These are phyloP conservation scores for Sporothrix pseudoabietina DNA, from an alignment of 2,329 filamentous ascomycete species.

Conservation along the genomic window DNA sequence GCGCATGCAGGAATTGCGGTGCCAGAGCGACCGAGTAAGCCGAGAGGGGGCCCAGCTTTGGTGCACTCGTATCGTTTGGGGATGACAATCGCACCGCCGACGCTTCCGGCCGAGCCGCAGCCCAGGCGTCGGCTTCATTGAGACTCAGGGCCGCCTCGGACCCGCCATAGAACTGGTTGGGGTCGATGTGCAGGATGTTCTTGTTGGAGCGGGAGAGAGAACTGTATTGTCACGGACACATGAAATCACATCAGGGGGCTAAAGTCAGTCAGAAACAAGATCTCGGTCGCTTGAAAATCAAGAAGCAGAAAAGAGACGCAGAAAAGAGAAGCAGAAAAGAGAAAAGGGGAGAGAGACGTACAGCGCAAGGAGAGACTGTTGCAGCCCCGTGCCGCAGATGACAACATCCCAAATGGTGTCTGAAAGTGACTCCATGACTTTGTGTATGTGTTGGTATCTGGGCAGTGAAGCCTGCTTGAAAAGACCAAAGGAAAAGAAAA, in stretches of 20 bases:
- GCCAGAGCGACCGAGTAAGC: constrained; percentile 82
- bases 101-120: constrained; percentile 44
- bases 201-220: constrained; percentile 89
- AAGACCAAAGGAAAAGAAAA: constrained; percentile 13
- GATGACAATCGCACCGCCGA: constrained; percentile 33
- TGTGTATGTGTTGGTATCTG: constrained; percentile 24
- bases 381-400: constrained; percentile 75
- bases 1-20: constrained; percentile 83
- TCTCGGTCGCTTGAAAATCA: constrained; percentile 19
- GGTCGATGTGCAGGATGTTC: constrained; percentile 86
- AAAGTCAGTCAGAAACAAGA: constrained; percentile 69
- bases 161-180: constrained; percentile 85
- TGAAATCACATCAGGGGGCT: constrained; percentile 48
- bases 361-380: constrained; percentile 71
- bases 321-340: constrained; percentile 21
- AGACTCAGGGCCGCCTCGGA: constrained; percentile 83
- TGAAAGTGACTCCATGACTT: constrained; percentile 70
- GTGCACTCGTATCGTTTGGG: constrained; percentile 38
- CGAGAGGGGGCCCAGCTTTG: constrained; percentile 61
- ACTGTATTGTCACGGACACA: constrained; percentile 56
- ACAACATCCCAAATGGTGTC: constrained; percentile 78
- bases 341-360: constrained; percentile 38
- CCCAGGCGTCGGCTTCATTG: constrained; percentile 79
- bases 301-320: background rate
- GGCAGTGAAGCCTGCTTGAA: constrained; percentile 27